Conservation (phyloP, 148 eudicot genomes). For the Rhododendron griersonianum region DNA sequence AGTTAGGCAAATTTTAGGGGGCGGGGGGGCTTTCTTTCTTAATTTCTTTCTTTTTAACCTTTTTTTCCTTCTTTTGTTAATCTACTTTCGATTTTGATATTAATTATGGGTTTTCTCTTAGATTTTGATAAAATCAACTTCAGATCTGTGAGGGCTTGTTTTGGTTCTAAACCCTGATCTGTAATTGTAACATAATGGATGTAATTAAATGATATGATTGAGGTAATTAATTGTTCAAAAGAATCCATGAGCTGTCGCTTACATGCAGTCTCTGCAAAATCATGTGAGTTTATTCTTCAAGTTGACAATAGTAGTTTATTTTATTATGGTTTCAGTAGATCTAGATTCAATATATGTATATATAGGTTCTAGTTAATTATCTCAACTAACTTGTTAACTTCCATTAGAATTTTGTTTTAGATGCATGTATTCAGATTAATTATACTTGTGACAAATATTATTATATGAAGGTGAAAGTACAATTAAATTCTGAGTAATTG, state of each 20-base stretch:
- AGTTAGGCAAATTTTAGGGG: not conserved
- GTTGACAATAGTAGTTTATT: not conserved
- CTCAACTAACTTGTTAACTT: conserved; percentile 1
- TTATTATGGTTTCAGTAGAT: not conserved
- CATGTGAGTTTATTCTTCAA: conserved; percentile 18
- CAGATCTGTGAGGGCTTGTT: conserved; percentile 19
- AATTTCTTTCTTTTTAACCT: not conserved
- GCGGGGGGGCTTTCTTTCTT: not conserved
- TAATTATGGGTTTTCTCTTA: not conserved
- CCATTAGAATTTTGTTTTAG: not conserved
- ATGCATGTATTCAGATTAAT: not conserved
- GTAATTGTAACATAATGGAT: conserved; percentile 15
- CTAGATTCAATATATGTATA: not conserved
- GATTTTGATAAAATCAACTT: conserved; percentile 13
- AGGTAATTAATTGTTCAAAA: conserved; percentile 4
- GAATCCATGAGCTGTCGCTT: conserved; percentile 9
- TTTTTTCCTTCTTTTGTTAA: not conserved
- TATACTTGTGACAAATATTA: not conserved
- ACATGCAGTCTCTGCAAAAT: not conserved
- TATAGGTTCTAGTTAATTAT: not conserved
- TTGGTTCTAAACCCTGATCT: conserved; percentile 17
- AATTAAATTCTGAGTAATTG: not conserved
- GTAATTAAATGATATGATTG: conserved; percentile 19
- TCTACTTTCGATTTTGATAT: not conserved
- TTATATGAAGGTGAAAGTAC: not conserved